Conservation (phyloP, 208 protist genomes). For the Trypanosoma theileri region DNA sequence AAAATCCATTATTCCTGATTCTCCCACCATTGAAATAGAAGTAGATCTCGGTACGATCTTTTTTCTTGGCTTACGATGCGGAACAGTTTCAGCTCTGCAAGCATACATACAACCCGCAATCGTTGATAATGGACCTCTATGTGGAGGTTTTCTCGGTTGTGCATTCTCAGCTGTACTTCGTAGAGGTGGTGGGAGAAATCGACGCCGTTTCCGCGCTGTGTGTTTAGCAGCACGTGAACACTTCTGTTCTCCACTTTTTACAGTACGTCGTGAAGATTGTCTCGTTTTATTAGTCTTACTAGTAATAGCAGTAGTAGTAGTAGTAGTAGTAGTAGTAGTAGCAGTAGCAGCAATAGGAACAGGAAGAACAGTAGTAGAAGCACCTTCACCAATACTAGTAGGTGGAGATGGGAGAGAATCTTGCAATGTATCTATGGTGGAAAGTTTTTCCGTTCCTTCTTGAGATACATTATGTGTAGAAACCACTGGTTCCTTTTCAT, state of each 20-base stretch:
- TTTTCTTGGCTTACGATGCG: not conserved
- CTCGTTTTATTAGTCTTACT: not conserved
- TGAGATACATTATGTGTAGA: too few species aligned
- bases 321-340: too few species aligned
- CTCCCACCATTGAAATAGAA: too few species aligned
- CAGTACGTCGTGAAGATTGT: not conserved
- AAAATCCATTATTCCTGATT: not conserved
- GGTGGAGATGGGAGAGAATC: too few species aligned
- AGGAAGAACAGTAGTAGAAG: too few species aligned
- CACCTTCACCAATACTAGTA: too few species aligned
- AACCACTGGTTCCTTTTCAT: not conserved
- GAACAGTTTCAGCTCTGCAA: not conserved
- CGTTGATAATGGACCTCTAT: not conserved
- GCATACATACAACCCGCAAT: constrained; percentile 12
- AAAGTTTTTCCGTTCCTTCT: too few species aligned
- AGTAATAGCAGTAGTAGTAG: too few species aligned
- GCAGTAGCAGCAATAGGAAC: too few species aligned
- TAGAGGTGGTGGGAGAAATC: constrained; percentile 17
- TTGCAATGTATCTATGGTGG: too few species aligned
- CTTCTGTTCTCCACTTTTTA: not conserved
- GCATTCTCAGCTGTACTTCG: not conserved
- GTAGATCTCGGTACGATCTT: not conserved
- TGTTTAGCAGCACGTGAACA: not conserved
- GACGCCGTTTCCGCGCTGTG: not conserved
- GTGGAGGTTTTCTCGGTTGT: not conserved